A percentile compares a stretch with the other conserved stretches of the same genome.
Conservation (phyloP, 768 basidiomycete genomes). For the Cyclocybe aegerita region DNA sequence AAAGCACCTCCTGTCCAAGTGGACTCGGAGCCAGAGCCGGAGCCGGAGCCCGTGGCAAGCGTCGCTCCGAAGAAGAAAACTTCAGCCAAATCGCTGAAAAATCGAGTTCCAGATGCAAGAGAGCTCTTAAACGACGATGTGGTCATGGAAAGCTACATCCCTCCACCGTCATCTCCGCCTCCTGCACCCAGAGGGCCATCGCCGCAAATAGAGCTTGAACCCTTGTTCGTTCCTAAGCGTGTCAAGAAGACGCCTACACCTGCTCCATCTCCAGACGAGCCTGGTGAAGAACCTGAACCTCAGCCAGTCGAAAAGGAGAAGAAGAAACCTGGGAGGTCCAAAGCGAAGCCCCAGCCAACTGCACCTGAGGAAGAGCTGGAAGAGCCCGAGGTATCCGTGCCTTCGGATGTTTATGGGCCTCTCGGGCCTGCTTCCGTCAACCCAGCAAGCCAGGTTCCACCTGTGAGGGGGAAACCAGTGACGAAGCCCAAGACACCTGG, state of each 20-base stretch:
- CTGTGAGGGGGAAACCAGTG: slow-evolving; percentile 2
- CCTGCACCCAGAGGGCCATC: not conserved
- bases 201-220: slow-evolving; percentile 11
- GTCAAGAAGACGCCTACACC: not conserved
- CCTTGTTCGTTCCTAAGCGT: slow-evolving; percentile 23
- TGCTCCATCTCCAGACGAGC: slow-evolving; percentile 1
- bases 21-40: not conserved
- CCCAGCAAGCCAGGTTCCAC: not conserved
- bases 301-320: slow-evolving; percentile 6
- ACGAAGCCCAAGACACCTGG: slow-evolving; percentile 3
- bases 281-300: not conserved
- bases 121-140: slow-evolving; percentile 21
- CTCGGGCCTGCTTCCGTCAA: slow-evolving; percentile 1
- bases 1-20: slow-evolving; percentile 3
- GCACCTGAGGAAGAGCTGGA: slow-evolving; percentile 2
- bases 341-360: slow-evolving; percentile 8
- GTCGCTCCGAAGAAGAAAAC: slow-evolving; percentile 8
- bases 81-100: slow-evolving; percentile 12
- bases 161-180: slow-evolving; percentile 11
- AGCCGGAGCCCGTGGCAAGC: not conserved
- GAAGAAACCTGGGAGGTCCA: slow-evolving; percentile 13
- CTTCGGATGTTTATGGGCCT: not conserved
- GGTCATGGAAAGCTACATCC: slow-evolving; percentile 14
- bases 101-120: slow-evolving; percentile 9
- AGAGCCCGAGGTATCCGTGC: not conserved